These are phyloP conservation scores for Cyberlindnera amylophila DNA, from an alignment of 805 yeast genomes.

Conservation along the genomic window DNA sequence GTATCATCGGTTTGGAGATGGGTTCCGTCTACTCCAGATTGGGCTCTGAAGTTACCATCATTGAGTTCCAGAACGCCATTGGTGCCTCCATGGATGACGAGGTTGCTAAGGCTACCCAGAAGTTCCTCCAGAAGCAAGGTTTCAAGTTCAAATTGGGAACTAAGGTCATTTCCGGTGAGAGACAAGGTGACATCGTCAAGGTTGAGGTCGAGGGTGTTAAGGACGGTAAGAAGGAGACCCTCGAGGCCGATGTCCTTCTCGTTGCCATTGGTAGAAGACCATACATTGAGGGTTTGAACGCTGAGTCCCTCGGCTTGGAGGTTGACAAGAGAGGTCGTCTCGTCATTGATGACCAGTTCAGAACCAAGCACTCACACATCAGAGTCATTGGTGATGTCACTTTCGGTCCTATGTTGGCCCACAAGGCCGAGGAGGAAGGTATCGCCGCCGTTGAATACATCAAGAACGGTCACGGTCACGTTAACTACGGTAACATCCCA, in stretches of 20 bases:
- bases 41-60: constrained; percentile 91
- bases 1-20: constrained; percentile 99
- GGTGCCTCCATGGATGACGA: constrained; percentile 99
- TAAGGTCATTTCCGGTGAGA: constrained; percentile 81
- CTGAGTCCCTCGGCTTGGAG: constrained; percentile 87
- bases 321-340: constrained; percentile 89
- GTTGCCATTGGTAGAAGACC: constrained; percentile 99
- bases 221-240: constrained; percentile 69
- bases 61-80: constrained; percentile 85
- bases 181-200: constrained; percentile 85
- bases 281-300: constrained; percentile 81
- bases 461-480: constrained; percentile 94
- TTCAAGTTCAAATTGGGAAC: constrained; percentile 88
- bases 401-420: constrained; percentile 99
- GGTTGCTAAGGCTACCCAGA: constrained; percentile 86
- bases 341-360: constrained; percentile 90
- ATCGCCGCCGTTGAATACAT: constrained; percentile 96
- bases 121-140: constrained; percentile 91
- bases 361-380: constrained; percentile 88
- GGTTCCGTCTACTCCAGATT: constrained; percentile 96
- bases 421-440: constrained; percentile 99
- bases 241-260: constrained; percentile 88
- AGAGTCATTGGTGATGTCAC: constrained; percentile 98
- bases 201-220: constrained; percentile 88
- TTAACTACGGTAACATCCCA: constrained; percentile 96